Evolutionary conservation across 495 filamentous ascomycete species (phyloP), one percentile per base, ranked within the genome.

Genomic region (Amphirosellinia nigrospora): DNA sequence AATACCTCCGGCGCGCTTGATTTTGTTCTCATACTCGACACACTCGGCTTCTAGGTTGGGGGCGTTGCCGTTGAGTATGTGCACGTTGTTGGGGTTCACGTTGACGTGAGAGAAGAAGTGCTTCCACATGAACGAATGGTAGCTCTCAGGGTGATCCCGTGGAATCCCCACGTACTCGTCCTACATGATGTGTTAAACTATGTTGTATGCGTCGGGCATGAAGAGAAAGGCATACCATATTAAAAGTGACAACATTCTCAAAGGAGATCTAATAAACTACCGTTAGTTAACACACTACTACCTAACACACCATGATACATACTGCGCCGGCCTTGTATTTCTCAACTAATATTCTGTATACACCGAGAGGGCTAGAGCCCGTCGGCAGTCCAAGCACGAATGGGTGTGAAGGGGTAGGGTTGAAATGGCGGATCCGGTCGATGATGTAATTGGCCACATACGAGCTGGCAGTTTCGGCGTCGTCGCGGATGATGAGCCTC

Each of bases 121-220:
- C 80, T 90, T 91, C 84, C 92, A 94, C 93, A 96, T 95, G 83
- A 94, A 96, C 66, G 89, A 90, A 82, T 94, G 93, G 81, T 95
- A 95, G 77, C 88, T 91, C 78, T 94, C 88, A 13, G 92, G 91
- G 77, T 95, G 92, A 71, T 93, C 91, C 69, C 90, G 87, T 36
- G 93, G 90, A 66, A 96, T 86, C 48, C 91, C 90, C 73, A 95
- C 90, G 78, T 95, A 96, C 82, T 96, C 93, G 80, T 95, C 93
- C 92, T 94, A 66, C 62, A 34, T 39, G 11, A 26, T 11, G 39
- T 71, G 60, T 72, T 65, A 72, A 21, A 68, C 59, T 52, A 59
- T 21, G 50, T 48, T 56, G 50, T 11, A 39, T 65, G 43, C 41
- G 23, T 34, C 13, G 30, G 30, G 62, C 41, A 55, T 59, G 39